Conservation (phyloP, 2,329 filamentous ascomycete genomes). For the Basipetospora sp. region DNA sequence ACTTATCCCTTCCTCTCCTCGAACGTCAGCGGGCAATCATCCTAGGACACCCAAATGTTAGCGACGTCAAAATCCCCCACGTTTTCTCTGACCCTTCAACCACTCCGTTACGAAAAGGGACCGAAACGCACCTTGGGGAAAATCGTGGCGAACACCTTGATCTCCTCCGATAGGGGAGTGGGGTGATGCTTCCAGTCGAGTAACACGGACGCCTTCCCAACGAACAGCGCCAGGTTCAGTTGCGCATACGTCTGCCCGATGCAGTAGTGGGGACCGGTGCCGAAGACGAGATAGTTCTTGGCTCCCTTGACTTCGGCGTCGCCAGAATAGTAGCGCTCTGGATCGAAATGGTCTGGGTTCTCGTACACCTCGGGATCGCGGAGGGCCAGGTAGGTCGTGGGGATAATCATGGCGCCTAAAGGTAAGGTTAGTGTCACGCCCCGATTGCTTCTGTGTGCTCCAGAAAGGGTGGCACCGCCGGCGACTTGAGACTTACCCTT, state of each 20-base stretch:
- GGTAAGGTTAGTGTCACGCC: neutral
- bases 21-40: conserved; percentile 71
- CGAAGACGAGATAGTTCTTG: conserved; percentile 96
- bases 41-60: too few relatives aligned
- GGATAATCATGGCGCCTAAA: conserved; percentile 76
- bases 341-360: conserved; percentile 76
- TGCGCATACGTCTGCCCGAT: conserved; percentile 85
- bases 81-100: too few relatives aligned
- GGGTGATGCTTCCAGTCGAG: conserved; percentile 83
- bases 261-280: conserved; percentile 91
- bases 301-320: conserved; percentile 70
- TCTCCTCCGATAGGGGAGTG: conserved; percentile 75
- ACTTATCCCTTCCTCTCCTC: conserved; percentile 34
- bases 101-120: conserved; percentile 2
- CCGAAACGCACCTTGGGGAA: conserved; percentile 68
- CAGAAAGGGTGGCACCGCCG: too few relatives aligned
- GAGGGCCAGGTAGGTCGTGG: conserved; percentile 76
- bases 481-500: conserved; percentile 66
- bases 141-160: conserved; percentile 96
- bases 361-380: conserved; percentile 88
- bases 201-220: conserved; percentile 76
- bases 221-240: conserved; percentile 73
- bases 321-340: conserved; percentile 80
- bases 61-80: too few relatives aligned
- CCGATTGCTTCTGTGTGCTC: conserved; percentile 9